Percentiles rank a stretch among this genome's conserved stretches.
These are phyloP conservation scores for Apiotrichum mycotoxinovorans DNA, from an alignment of 1,284 basidiomycete species.

Conservation along the genomic window DNA sequence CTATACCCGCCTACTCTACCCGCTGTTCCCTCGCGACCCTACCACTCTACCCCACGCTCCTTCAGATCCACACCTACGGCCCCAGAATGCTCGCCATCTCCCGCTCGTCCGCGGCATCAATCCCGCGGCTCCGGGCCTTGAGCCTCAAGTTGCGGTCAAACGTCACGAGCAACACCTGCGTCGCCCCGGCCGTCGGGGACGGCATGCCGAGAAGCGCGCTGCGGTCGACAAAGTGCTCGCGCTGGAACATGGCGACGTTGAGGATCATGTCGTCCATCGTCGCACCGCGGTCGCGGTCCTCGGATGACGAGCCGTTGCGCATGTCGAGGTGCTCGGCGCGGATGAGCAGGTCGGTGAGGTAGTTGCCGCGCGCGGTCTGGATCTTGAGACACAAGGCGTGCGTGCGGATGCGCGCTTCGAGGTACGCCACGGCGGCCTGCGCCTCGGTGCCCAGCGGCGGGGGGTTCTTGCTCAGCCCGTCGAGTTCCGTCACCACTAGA, in stretches of 20 bases:
- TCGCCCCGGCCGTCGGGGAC: conserved; percentile 46
- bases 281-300: conserved; percentile 56
- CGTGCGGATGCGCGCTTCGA: conserved; percentile 70
- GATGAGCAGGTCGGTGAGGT: conserved; percentile 75
- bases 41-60: background rate
- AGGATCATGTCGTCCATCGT: conserved; percentile 95
- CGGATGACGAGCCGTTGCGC: conserved; percentile 48
- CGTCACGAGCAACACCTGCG: conserved; percentile 83
- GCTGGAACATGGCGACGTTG: conserved; percentile 85
- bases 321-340: conserved; percentile 84
- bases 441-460: conserved; percentile 65
- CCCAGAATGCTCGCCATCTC: conserved; percentile 43
- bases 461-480: conserved; percentile 71
- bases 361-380: conserved; percentile 92
- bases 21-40: background rate
- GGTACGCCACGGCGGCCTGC: conserved; percentile 65
- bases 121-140: conserved; percentile 44
- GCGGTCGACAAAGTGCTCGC: conserved; percentile 85
- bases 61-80: background rate
- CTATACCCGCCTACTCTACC: too few species aligned
- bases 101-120: conserved; percentile 48
- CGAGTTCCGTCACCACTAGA: conserved; percentile 85
- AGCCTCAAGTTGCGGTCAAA: conserved; percentile 74
- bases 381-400: conserved; percentile 80
- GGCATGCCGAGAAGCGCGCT: conserved; percentile 61